phyloP scores from a whole-genome alignment of 176 grass and related monocot species.

The Guadua angustifolia region DNA sequence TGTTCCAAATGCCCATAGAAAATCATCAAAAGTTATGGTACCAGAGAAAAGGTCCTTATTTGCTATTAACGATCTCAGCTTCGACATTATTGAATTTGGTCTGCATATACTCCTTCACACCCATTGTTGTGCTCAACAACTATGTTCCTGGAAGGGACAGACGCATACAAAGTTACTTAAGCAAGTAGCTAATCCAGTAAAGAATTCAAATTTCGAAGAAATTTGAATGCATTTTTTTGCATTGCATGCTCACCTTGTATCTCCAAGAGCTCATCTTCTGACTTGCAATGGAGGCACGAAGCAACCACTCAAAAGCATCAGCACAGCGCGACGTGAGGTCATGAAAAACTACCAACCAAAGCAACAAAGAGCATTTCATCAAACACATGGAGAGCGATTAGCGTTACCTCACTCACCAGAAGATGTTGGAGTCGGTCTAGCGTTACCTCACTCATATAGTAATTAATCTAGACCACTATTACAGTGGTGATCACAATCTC shows the following conservation, averaged over 20 bases:
- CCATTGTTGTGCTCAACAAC: conserved; percentile 45
- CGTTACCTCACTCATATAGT: no score
- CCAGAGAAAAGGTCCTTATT: conserved; percentile 76
- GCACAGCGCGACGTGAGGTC: neutral
- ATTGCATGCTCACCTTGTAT: conserved; percentile 68
- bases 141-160: conserved; percentile 70
- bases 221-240: neutral
- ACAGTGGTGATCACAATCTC: no score
- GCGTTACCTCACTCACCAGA: conserved; percentile 65
- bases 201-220: neutral
- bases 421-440: conserved; percentile 83
- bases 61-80: conserved; percentile 65
- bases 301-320: conserved; percentile 51
- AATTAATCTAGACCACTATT: no score
- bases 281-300: conserved; percentile 91
- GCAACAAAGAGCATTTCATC: conserved; percentile 22
- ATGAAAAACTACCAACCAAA: neutral
- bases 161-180: neutral
- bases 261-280: conserved; percentile 92
- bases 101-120: conserved; percentile 63
- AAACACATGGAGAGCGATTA: conserved; percentile 11
- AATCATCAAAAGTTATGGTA: conserved; percentile 70
- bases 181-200: neutral
- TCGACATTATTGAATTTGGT: conserved; percentile 74
- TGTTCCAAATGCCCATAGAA: conserved; percentile 89